Percentiles rank a stretch among this genome's conserved stretches.
These are phyloP conservation scores for Schwanniomyces vanrijiae DNA, from an alignment of 805 yeast species.

Conservation along the genomic window DNA sequence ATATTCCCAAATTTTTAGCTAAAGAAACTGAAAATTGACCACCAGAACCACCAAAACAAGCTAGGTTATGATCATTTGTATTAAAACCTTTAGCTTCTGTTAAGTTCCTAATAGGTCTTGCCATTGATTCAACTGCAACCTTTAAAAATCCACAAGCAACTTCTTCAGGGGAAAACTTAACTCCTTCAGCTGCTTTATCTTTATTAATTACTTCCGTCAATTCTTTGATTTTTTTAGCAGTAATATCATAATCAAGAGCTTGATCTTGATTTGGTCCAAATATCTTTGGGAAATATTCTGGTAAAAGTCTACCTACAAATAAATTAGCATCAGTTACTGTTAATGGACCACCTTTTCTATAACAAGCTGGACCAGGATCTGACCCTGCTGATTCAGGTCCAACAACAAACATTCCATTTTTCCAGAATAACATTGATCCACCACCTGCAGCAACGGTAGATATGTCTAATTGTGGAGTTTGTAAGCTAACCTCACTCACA, in stretches of 20 bases:
- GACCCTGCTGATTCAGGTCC: slow-evolving; percentile 89
- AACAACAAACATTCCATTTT: slow-evolving; percentile 52
- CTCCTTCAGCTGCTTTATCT: slow-evolving; percentile 19
- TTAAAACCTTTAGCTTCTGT: slow-evolving; percentile 36
- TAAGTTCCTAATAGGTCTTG: slow-evolving; percentile 33
- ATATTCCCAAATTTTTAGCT: slow-evolving; percentile 28
- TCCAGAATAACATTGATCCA: slow-evolving; percentile 32
- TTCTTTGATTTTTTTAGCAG: slow-evolving; percentile 52
- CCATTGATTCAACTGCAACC: slow-evolving; percentile 36
- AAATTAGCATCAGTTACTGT: slow-evolving; percentile 87
- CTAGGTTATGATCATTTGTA: slow-evolving; percentile 30
- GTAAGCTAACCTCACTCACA: slow-evolving; percentile 43
- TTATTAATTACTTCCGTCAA: slow-evolving; percentile 47
- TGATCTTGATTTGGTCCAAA: slow-evolving; percentile 81
- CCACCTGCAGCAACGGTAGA: slow-evolving; percentile 43
- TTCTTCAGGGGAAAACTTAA: slow-evolving; percentile 26
- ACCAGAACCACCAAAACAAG: slow-evolving; percentile 40
- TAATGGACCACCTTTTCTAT: slow-evolving; percentile 79
- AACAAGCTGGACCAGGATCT: slow-evolving; percentile 89
- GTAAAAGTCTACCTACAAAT: slow-evolving; percentile 66
- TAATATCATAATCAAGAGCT: slow-evolving; percentile 42
- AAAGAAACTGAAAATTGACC: slow-evolving; percentile 31
- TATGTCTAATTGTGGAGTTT: slow-evolving; percentile 47
- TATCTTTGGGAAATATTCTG: slow-evolving; percentile 75
- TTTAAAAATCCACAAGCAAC: slow-evolving; percentile 34